Percentiles rank a stretch among this genome's conserved stretches.
Conservation (phyloP, 73 alveolate genomes). For the Durusdinium trenchii region DNA sequence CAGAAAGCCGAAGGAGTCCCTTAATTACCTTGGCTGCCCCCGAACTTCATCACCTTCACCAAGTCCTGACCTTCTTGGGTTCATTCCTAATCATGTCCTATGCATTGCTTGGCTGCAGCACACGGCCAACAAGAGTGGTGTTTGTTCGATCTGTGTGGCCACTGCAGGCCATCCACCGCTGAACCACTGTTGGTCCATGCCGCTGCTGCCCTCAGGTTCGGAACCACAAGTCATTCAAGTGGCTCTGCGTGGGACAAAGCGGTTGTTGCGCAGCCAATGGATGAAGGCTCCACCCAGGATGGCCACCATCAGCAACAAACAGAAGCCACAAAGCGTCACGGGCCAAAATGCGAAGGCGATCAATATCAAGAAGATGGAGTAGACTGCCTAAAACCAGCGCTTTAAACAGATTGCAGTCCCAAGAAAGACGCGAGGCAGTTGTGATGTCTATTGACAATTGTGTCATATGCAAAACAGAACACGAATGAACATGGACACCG, state of each 20-base stretch:
- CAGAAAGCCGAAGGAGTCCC: background rate
- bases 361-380: slow-evolving; percentile 51
- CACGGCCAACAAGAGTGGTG: background rate
- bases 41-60: too few relatives aligned
- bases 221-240: too few relatives aligned
- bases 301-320: slow-evolving; percentile 56
- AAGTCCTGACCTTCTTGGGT: too few relatives aligned
- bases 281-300: slow-evolving; percentile 39
- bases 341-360: slow-evolving; percentile 67
- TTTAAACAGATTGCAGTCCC: background rate
- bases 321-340: slow-evolving; percentile 85
- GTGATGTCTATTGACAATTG: background rate
- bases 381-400: slow-evolving; percentile 7
- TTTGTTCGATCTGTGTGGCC: background rate
- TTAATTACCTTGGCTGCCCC: too few relatives aligned
- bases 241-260: slow-evolving; percentile 46
- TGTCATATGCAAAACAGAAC: background rate
- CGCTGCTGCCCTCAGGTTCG: too few relatives aligned
- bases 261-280: slow-evolving; percentile 89
- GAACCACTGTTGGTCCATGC: background rate
- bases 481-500: background rate
- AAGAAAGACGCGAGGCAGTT: background rate
- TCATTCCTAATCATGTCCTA: too few relatives aligned
- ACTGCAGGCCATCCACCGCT: background rate
- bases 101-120: background rate